Evolutionary conservation across 2,329 filamentous ascomycete species (phyloP), one percentile per base, ranked within the genome.

Genomic region (Penicillium aurantiogriseum): DNA sequence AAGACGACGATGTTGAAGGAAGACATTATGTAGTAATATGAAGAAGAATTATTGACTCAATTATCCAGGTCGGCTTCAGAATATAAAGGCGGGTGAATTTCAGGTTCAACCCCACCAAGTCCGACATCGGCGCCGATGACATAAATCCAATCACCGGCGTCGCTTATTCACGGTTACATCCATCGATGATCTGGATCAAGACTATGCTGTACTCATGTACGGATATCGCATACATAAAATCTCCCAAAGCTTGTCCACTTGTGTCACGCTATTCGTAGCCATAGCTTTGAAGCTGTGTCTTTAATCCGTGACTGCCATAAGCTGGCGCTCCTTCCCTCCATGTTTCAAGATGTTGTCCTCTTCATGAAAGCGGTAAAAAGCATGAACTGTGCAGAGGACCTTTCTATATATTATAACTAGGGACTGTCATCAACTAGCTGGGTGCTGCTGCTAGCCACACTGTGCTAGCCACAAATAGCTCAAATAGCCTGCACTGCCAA

Each of bases 1-100:
- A 93, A 90, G 57, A 93, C 88, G 61, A 92, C 89, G 73, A 92
- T 89, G 64, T 91, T 91, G 73, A 86, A 87, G 50, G 84, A 81
- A 65, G 87, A 77, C 89, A 91, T 91, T 57, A 67, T 81, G 62
- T 36, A 58, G 25, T 29, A 40, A 10, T 21, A 47, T 27, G 43
- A 42, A 33, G 39, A 50, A 52, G 19, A 48, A 51, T 48, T 40
- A 51, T 46, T 64, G 57, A 48, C 56, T 65, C 57, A 59, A 62
- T 60, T 63, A 15, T 57, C 45, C 35, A 48, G 49, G 58, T 25
- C 4, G 15, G 62, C 61, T 65, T 57, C 21, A 27, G 21, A 51
- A 40, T 57, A 53, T 67, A 63, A 65, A 62, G 60, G 59, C 57
- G 65, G 65, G 62, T 66, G 65, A 66, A 47, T 47, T 47, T 17